Evolutionary conservation across 2,329 filamentous ascomycete genomes (phyloP), one percentile per base, ranked within the genome.

Genomic region (Cordyceps fumosorosea): DNA sequence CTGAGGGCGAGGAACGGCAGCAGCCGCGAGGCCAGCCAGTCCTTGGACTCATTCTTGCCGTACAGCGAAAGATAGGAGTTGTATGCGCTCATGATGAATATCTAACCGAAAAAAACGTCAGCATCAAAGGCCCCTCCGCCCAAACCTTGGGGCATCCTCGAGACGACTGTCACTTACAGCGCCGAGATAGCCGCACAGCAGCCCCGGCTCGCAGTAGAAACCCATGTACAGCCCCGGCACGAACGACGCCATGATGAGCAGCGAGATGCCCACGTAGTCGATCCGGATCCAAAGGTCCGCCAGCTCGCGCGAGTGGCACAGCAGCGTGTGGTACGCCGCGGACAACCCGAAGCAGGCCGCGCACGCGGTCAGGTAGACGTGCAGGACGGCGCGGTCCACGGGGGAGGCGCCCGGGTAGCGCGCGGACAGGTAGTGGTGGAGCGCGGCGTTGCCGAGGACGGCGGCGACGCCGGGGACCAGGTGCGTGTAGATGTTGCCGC

Each of bases 381-480:
- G 67, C 62, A 81, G 74, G 45, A 79, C 71, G n/a, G 75, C 57
- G 11, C 68, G 66, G 65, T 81, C 78, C 12, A 63, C 62, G 22
- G 66, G 37, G 2, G 69, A 66, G 5, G 74, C 71, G 34, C 70
- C 64, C 0, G 75, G 75, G 55, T 76, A 77, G 29, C 64, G 54
- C 3, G 44, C 47, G 3, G 56, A 26, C 40, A 75, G 69, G 54
- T 74, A 71, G 47, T 18, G 55, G 6, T 54, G 26, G n/a, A 68
- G 34, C 11, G 63, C 62, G 52, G 50, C 64, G 63, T 76, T 71
- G 24, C 69, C 69, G 8, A 72, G 45, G n/a, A 74, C 54, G 56
- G 74, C 73, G 24, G 71, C 51, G 5, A 77, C 56, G 20, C 73
- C 76, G 0, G 80, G 78, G 2, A 82, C 63, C 2, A 82, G 71